Conservation (phyloP, 106 monocot genomes). For the Ottelia alismoides region DNA sequence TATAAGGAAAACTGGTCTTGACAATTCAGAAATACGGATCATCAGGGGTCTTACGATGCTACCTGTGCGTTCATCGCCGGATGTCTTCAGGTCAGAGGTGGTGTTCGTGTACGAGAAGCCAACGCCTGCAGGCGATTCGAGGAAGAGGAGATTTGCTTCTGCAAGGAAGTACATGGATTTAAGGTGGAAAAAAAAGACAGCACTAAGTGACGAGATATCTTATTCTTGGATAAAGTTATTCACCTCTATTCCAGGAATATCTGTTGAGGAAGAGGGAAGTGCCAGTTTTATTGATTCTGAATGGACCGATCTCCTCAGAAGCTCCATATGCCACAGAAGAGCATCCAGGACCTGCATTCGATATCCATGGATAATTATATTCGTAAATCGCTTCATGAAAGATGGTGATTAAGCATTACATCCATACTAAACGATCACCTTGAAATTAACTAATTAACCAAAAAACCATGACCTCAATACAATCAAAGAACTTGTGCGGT, state of each 20-base stretch:
- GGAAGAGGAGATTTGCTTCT: conserved; percentile 83
- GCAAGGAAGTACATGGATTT: no score
- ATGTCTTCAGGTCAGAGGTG: conserved; percentile 51
- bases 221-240: not conserved
- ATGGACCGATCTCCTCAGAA: conserved; percentile 77
- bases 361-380: conserved; percentile 1
- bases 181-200: not conserved
- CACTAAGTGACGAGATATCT: not conserved
- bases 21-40: no score
- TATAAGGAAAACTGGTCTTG: no score
- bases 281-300: conserved; percentile 46
- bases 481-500: no score
- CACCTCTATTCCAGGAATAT: conserved; percentile 74
- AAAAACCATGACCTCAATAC: no score
- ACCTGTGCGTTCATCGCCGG: conserved; percentile 63
- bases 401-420: not conserved
- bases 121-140: no score
- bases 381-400: not conserved
- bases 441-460: no score
- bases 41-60: no score
- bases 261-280: conserved; percentile 53
- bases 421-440: no score
- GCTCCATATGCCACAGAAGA: conserved; percentile 83
- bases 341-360: conserved; percentile 54
- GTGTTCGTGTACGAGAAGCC: conserved; percentile 59